phyloP scores from a whole-genome alignment of 495 filamentous ascomycete genomes.

The Hypoxylon lenormandii region DNA sequence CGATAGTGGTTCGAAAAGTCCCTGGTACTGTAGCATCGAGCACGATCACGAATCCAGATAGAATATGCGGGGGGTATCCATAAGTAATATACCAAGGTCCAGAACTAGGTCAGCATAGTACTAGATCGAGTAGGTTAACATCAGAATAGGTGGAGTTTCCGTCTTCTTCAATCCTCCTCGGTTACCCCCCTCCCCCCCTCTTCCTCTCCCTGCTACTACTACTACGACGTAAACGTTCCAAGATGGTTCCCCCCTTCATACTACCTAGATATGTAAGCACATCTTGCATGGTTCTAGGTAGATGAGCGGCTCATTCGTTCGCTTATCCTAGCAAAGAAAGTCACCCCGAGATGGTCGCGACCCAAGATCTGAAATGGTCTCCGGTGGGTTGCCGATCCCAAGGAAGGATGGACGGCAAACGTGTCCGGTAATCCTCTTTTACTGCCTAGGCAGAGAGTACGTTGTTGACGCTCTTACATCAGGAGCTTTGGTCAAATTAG shows the following conservation, averaged over 20 bases:
- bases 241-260: conserved; percentile 27
- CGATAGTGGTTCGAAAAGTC: conserved; percentile 29
- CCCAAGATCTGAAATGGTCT: conserved; percentile 37
- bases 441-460: not conserved
- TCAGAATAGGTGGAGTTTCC: conserved; percentile 35
- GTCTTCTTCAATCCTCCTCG: conserved; percentile 23
- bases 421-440: conserved; percentile 27
- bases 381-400: conserved; percentile 28
- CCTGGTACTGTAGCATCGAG: conserved; percentile 31
- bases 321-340: conserved; percentile 38
- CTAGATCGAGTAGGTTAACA: conserved; percentile 25
- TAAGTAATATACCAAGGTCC: conserved; percentile 35
- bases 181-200: conserved; percentile 12
- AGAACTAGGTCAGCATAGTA: conserved; percentile 34
- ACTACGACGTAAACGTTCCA: conserved; percentile 8
- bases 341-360: conserved; percentile 30
- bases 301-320: conserved; percentile 34
- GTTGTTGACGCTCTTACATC: too few relatives aligned
- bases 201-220: not conserved
- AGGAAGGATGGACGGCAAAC: conserved; percentile 25
- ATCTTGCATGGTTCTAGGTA: conserved; percentile 28
- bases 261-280: conserved; percentile 2
- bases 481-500: too few relatives aligned
- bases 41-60: conserved; percentile 43
- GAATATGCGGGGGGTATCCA: conserved; percentile 42